A percentile compares a stretch with the other conserved stretches of the same genome.
These are phyloP conservation scores for Calonectria ilicicola DNA, from an alignment of 2,329 filamentous ascomycete genomes.

Conservation along the genomic window DNA sequence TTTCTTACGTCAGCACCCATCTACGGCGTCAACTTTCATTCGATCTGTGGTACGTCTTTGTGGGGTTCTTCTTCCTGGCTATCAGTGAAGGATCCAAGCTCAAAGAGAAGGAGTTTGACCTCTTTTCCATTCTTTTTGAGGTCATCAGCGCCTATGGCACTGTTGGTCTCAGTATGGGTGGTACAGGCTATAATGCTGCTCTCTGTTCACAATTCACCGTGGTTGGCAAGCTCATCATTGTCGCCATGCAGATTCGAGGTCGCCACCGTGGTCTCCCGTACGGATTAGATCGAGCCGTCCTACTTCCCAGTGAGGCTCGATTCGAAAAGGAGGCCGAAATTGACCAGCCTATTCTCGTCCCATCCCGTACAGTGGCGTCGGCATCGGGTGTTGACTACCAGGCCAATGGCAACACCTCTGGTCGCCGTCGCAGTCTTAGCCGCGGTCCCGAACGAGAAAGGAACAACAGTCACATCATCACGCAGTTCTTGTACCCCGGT, in stretches of 20 bases:
- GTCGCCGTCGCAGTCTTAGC: constrained; percentile 52
- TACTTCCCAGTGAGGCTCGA: constrained; percentile 68
- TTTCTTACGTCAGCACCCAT: constrained; percentile 91
- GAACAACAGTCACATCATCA: constrained; percentile 57
- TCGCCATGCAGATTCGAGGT: constrained; percentile 77
- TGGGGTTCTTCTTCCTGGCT: constrained; percentile 91
- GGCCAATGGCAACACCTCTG: constrained; percentile 38
- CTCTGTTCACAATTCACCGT: constrained; percentile 86
- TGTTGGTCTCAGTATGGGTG: constrained; percentile 90
- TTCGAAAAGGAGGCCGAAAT: constrained; percentile 66
- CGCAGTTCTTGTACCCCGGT: constrained; percentile 62
- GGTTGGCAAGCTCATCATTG: constrained; percentile 76
- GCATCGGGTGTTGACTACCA: constrained; percentile 44
- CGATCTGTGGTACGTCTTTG: constrained; percentile 96
- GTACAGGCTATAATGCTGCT: constrained; percentile 78
- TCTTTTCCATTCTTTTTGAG: constrained; percentile 83
- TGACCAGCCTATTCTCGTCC: constrained; percentile 53
- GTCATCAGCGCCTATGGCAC: constrained; percentile 94
- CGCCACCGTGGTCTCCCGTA: constrained; percentile 77
- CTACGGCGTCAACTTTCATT: constrained; percentile 94
- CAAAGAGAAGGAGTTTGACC: constrained; percentile 70
- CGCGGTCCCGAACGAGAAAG: constrained; percentile 51
- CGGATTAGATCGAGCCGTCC: constrained; percentile 71
- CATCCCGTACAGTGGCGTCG: constrained; percentile 51
- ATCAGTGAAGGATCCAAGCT: constrained; percentile 86